Conservation (phyloP, 148 eudicot genomes). For the Limonium bicolor region DNA sequence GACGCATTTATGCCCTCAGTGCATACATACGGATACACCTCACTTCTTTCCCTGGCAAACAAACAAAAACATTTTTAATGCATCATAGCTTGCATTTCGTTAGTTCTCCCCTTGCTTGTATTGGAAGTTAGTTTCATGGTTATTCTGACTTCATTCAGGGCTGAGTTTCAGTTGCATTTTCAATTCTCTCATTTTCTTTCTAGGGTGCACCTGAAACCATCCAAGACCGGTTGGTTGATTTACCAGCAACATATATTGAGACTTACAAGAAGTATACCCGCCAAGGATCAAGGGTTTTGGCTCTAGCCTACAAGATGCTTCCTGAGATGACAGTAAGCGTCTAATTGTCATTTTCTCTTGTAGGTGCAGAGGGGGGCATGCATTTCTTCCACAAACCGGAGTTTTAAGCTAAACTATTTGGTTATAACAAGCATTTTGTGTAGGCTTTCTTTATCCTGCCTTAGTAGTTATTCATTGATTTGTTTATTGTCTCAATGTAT, state of each 20-base stretch:
- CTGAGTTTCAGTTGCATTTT: too few species aligned
- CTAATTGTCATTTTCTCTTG: neutral
- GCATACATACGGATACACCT: too few species aligned
- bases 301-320: constrained; percentile 79
- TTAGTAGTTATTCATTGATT: too few species aligned
- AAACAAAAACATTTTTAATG: too few species aligned
- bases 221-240: constrained; percentile 60
- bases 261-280: constrained; percentile 92
- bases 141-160: too few species aligned
- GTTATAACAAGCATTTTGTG: neutral
- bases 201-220: constrained; percentile 99
- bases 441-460: neutral
- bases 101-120: too few species aligned
- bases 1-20: too few species aligned
- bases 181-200: too few species aligned
- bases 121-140: too few species aligned
- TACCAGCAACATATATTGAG: constrained; percentile 59
- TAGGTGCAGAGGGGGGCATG: neutral
- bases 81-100: too few species aligned
- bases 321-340: constrained; percentile 87
- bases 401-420: neutral
- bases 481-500: neutral
- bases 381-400: neutral
- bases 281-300: constrained; percentile 96
- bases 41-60: too few species aligned